Evolutionary conservation across 2,329 filamentous ascomycete species (phyloP), one percentile per base, ranked within the genome.

Genomic region (Ceratocystis cacaofunesta): DNA sequence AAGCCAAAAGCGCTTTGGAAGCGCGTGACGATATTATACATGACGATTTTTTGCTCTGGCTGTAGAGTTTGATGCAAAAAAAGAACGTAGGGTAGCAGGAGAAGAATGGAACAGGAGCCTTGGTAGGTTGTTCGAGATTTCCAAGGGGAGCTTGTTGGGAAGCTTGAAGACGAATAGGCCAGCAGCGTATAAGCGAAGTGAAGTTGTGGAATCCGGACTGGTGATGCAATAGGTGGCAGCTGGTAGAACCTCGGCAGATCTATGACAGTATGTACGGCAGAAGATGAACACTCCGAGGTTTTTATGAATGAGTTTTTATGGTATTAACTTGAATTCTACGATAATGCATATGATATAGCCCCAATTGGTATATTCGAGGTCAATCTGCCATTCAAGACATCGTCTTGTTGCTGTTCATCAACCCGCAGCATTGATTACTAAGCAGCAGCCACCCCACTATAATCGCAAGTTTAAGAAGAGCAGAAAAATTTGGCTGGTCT

Each of bases 1-100:
- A 95, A 96, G 76, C 94, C 91, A 75, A 99, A 99, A 75, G 91
- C 87, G 78, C 90, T 92, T 77, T 99, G 94, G 70, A 87, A 76
- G 70, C 94, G 89, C 69, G 89, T 90, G 61, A 95, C 77, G 60
- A 88, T 84, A 73, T 90, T 95, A 77, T 96, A 87, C 94, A 99
- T 97, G 68, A 68, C 80, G 78, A 69, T 68, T n/a, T 58, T 58
- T 62, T 28, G 58, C 48, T 25, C 48, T 36, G 22, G 25, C 30
- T 30, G 28, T 5, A 3, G n/a, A 50, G 30, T n/a, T n/a, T 10
- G 44, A 15, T 3, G 25, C 46, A 30, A 32, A 7, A 52, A 17
- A 28, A 10, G n/a, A 36, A 41, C 5, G 19, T 12, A n/a, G 22
- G 5, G n/a, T 28, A 43, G 17, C 43, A 19, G 52, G 6, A 17